phyloP scores from a whole-genome alignment of 208 protist species.

The Sergeia podlipaevii region DNA sequence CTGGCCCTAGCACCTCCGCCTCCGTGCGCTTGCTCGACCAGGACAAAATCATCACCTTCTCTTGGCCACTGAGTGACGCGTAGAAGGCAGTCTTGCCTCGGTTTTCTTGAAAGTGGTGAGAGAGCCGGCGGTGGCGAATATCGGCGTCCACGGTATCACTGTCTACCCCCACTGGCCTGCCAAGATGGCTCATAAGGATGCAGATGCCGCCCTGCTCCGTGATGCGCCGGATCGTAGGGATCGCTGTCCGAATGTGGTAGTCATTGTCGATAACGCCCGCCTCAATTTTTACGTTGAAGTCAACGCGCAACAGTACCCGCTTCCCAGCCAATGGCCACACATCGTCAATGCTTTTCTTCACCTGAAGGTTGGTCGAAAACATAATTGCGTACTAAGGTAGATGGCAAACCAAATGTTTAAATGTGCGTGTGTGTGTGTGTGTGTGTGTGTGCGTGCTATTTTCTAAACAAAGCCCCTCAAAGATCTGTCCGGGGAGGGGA shows the following conservation, averaged over 20 bases:
- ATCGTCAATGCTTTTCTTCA: slow-evolving; percentile 83
- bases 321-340: slow-evolving; percentile 91
- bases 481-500: too few relatives aligned
- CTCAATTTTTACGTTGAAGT: slow-evolving; percentile 97
- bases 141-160: slow-evolving; percentile 28
- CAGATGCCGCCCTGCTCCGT: slow-evolving; percentile 91
- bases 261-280: slow-evolving; percentile 92
- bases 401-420: too few relatives aligned
- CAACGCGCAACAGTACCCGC: slow-evolving; percentile 93
- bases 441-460: too few relatives aligned
- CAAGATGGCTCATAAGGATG: slow-evolving; percentile 96
- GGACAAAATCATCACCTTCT: slow-evolving; percentile 61
- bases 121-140: slow-evolving; percentile 15
- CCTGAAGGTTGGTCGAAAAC: slow-evolving; percentile 21
- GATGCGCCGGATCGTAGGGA: slow-evolving; percentile 96
- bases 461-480: too few relatives aligned
- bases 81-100: slow-evolving; percentile 77
- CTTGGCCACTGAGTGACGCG: slow-evolving; percentile 40
- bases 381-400: slow-evolving; percentile 7
- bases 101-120: slow-evolving; percentile 34
- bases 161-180: slow-evolving; percentile 93
- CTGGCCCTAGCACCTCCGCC: slow-evolving; percentile 14
- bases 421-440: too few relatives aligned
- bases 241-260: slow-evolving; percentile 91
- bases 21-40: slow-evolving; percentile 32